These are phyloP conservation scores for Uncinocarpus reesii DNA, from an alignment of 2,329 filamentous ascomycete species.

Conservation along the genomic window DNA sequence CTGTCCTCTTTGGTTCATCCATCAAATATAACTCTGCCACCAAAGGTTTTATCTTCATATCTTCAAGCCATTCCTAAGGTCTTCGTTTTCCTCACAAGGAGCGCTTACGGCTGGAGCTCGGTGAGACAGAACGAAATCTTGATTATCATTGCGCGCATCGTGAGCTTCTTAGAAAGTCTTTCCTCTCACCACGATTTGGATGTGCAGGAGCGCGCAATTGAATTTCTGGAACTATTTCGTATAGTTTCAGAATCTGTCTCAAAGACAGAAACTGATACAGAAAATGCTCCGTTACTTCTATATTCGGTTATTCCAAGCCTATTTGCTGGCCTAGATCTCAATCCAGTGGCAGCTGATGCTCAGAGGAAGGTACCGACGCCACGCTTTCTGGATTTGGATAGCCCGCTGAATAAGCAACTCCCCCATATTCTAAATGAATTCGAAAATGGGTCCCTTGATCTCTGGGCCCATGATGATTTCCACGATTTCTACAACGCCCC, in stretches of 20 bases:
- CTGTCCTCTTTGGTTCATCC: slow-evolving; percentile 64
- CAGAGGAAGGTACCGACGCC: slow-evolving; percentile 79
- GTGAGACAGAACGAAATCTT: slow-evolving; percentile 64
- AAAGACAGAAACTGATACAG: slow-evolving; percentile 21
- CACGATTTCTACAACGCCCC: slow-evolving; percentile 34
- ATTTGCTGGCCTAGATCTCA: slow-evolving; percentile 77
- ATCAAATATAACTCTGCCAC: slow-evolving; percentile 47
- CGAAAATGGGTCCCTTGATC: slow-evolving; percentile 41
- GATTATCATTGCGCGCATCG: slow-evolving; percentile 68
- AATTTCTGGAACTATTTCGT: slow-evolving; percentile 81
- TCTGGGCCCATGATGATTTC: slow-evolving; percentile 37
- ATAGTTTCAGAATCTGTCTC: slow-evolving; percentile 66
- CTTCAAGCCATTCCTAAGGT: slow-evolving; percentile 81
- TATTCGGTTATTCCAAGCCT: slow-evolving; percentile 84
- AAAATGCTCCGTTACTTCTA: slow-evolving; percentile 68
- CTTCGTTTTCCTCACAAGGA: slow-evolving; percentile 60
- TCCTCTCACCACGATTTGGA: slow-evolving; percentile 77
- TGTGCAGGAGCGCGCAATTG: slow-evolving; percentile 87
- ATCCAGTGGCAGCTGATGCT: slow-evolving; percentile 74
- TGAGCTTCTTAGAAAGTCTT: slow-evolving; percentile 70
- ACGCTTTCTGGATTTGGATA: slow-evolving; percentile 63
- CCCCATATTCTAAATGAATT: slow-evolving; percentile 52
- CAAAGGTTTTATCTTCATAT: slow-evolving; percentile 63
- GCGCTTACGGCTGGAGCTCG: slow-evolving; percentile 59
- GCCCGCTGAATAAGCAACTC: slow-evolving; percentile 69